A percentile compares a stretch with the other conserved stretches of the same genome.
Evolutionary conservation across 2,329 filamentous ascomycete species (phyloP).

Genomic region (Nigrospora osmanthi): DNA sequence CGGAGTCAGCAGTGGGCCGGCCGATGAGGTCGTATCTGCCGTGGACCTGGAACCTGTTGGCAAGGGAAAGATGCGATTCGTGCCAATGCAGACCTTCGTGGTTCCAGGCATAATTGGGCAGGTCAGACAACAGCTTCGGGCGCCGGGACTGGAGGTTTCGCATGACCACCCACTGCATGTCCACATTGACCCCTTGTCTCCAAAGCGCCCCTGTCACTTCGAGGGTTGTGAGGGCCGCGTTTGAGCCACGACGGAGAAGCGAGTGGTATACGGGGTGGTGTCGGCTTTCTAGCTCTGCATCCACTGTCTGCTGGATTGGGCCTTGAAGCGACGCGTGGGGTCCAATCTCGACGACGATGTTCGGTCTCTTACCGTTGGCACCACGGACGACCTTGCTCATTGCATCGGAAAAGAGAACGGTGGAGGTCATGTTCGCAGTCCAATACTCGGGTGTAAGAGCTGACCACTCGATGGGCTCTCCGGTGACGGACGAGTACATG

Average conservation of each 20-base stretch:
- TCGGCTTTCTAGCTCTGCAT: constrained; percentile 6
- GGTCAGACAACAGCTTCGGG: constrained; percentile 26
- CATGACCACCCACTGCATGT: constrained; percentile 12
- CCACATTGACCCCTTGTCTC: constrained; percentile 8
- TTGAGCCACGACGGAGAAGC: constrained; percentile 7
- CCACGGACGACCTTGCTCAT: constrained; percentile 7
- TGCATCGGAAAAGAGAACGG: constrained; percentile 13
- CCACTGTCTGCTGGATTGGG: constrained; percentile 16
- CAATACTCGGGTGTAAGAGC: constrained; percentile 13
- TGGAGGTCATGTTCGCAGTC: constrained; percentile 14
- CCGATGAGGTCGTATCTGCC: constrained; percentile 45
- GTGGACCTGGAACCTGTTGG: constrained; percentile 34
- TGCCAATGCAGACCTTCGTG: constrained; percentile 45
- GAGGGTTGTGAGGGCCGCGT: constrained; percentile 9
- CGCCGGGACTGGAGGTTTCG: constrained; percentile 6
- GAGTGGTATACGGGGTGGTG: constrained; percentile 10
- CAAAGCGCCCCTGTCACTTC: constrained; percentile 11
- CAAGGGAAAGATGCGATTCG: constrained; percentile 37
- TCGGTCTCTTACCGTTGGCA: constrained; percentile 5
- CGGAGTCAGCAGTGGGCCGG: constrained; percentile 32
- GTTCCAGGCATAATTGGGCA: constrained; percentile 49
- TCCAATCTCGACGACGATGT: constrained; percentile 14
- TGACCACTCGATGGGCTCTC: constrained; percentile 7
- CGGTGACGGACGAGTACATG: constrained; percentile 16
- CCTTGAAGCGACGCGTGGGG: constrained; percentile 14